A percentile compares a stretch with the other conserved stretches of the same genome.
phyloP scores from a whole-genome alignment of 352 stramenopile species.

The Pythium brachiatum region DNA sequence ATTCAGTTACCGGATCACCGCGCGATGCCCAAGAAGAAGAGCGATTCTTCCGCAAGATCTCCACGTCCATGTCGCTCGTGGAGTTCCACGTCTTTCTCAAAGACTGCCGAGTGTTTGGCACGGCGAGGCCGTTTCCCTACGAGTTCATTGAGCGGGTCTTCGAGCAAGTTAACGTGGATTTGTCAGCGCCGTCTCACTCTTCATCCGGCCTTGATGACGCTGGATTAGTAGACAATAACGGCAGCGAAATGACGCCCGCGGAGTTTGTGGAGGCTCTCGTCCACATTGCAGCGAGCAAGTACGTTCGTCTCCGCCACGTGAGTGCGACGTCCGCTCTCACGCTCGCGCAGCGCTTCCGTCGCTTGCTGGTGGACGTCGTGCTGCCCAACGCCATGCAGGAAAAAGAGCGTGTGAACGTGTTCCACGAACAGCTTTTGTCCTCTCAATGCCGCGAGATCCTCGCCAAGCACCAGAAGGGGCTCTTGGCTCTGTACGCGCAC shows the following conservation, averaged over 20 bases:
- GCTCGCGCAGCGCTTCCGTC: slow-evolving; percentile 42
- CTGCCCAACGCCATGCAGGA: slow-evolving; percentile 53
- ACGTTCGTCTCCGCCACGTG: slow-evolving; percentile 27
- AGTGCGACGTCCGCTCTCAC: slow-evolving; percentile 5
- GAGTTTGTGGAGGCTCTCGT: slow-evolving; percentile 71
- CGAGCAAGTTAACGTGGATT: slow-evolving; percentile 44
- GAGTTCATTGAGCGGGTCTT: slow-evolving; percentile 53
- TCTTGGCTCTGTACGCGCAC: slow-evolving; percentile 40
- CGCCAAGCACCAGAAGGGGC: slow-evolving; percentile 43
- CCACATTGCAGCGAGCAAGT: slow-evolving; percentile 45
- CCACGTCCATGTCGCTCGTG: slow-evolving; percentile 56
- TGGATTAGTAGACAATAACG: slow-evolving; percentile 10
- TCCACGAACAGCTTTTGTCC: slow-evolving; percentile 45
- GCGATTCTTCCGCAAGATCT: slow-evolving; percentile 67
- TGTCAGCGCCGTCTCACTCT: slow-evolving; percentile 1
- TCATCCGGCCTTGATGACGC: slow-evolving; percentile 6
- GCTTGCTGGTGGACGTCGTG: slow-evolving; percentile 52
- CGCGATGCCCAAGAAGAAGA: slow-evolving; percentile 36
- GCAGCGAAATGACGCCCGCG: slow-evolving; percentile 54
- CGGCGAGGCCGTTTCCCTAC: slow-evolving; percentile 49
- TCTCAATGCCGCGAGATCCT: slow-evolving; percentile 53
- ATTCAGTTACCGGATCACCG: neutral
- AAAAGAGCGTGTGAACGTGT: slow-evolving; percentile 45
- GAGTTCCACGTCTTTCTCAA: slow-evolving; percentile 71
- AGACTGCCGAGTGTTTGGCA: slow-evolving; percentile 62